phyloP scores from a whole-genome alignment of 768 basidiomycete genomes.

The Leccinum pellstonianum region DNA sequence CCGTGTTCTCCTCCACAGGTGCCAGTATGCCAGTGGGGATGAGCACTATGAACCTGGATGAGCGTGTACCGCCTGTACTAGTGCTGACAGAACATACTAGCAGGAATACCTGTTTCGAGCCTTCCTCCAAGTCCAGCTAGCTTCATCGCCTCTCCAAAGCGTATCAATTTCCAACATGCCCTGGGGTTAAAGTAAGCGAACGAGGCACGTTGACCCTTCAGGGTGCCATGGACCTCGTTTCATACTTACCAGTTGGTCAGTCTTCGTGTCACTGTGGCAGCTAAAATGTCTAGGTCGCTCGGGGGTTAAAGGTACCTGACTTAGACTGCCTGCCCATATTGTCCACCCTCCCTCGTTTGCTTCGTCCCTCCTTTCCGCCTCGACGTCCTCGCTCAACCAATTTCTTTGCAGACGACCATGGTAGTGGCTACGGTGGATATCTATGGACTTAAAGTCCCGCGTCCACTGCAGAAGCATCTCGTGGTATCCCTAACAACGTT shows the following conservation, averaged over 20 bases:
- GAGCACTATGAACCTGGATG: background rate
- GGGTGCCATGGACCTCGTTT: background rate
- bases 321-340: background rate
- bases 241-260: background rate
- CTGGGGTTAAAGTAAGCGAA: background rate
- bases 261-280: background rate
- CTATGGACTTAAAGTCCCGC: slow-evolving; percentile 20
- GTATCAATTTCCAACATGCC: background rate
- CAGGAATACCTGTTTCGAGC: background rate
- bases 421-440: slow-evolving; percentile 14
- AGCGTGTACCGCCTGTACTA: background rate
- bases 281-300: slow-evolving; percentile 1
- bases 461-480: slow-evolving; percentile 47
- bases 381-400: background rate
- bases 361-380: background rate
- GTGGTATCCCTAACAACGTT: slow-evolving; percentile 47
- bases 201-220: slow-evolving; percentile 7
- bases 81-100: background rate
- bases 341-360: background rate
- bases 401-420: slow-evolving; percentile 14
- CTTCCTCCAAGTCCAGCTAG: background rate
- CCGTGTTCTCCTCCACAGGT: background rate
- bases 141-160: background rate
- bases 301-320: background rate
- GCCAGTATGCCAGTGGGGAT: background rate